A percentile compares a stretch with the other conserved stretches of the same genome.
phyloP scores from a whole-genome alignment of 2,329 filamentous ascomycete species.

The Colletotrichum sojae region DNA sequence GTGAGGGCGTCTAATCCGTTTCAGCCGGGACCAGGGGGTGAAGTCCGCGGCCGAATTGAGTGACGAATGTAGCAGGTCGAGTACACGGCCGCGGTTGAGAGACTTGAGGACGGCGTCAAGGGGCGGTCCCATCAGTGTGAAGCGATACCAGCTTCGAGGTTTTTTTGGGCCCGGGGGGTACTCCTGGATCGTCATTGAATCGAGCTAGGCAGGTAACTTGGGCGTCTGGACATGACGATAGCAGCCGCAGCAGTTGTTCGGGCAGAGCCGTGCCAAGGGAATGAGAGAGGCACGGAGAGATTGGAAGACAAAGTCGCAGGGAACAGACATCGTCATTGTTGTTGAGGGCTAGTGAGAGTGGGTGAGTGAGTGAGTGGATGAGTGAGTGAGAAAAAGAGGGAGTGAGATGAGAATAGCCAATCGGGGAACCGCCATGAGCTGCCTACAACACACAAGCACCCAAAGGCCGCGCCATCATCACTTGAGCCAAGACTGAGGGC shows the following conservation, averaged over 20 bases:
- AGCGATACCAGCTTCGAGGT: slow-evolving; percentile 33
- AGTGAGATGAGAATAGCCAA: slow-evolving; percentile 17
- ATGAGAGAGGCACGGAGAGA: slow-evolving; percentile 4
- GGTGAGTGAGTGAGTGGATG: background rate
- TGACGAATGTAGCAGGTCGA: slow-evolving; percentile 19
- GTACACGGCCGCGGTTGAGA: slow-evolving; percentile 21
- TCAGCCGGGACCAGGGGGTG: slow-evolving; percentile 15
- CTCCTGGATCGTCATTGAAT: slow-evolving; percentile 17
- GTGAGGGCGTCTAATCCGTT: slow-evolving; percentile 29
- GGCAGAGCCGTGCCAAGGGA: slow-evolving; percentile 32
- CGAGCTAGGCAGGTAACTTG: background rate
- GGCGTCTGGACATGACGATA: background rate
- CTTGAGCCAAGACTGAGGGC: background rate
- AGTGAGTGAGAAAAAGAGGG: slow-evolving; percentile 2
- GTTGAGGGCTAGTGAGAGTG: background rate
- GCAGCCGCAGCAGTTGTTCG: slow-evolving; percentile 27
- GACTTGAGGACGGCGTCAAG: slow-evolving; percentile 30
- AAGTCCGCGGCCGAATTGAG: background rate
- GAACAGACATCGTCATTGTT: background rate
- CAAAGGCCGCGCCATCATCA: slow-evolving; percentile 22
- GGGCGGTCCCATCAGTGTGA: slow-evolving; percentile 25
- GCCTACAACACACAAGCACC: background rate
- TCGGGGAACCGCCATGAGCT: slow-evolving; percentile 26
- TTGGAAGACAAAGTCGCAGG: slow-evolving; percentile 11
- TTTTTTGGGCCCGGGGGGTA: slow-evolving; percentile 27